These are phyloP conservation scores for Hypomyces rosellus DNA, from an alignment of 2,329 filamentous ascomycete species.

Conservation along the genomic window DNA sequence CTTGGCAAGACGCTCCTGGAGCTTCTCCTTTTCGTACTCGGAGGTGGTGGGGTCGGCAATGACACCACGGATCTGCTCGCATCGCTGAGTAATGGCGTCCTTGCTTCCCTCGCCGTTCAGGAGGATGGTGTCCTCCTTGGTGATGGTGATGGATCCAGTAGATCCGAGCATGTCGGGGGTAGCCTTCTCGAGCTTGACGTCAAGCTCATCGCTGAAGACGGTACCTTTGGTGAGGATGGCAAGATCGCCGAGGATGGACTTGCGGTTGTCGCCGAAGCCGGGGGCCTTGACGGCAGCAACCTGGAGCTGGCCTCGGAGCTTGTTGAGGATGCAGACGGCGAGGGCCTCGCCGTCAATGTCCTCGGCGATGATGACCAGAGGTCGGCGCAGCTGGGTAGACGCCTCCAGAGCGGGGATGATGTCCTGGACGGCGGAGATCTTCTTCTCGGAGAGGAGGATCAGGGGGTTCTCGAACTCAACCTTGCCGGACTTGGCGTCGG, in stretches of 20 bases:
- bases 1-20: slow-evolving; percentile 98
- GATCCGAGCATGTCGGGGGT: slow-evolving; percentile 93
- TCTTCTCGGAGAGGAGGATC: slow-evolving; percentile 98
- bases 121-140: slow-evolving; percentile 99
- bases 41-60: slow-evolving; percentile 90
- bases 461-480: slow-evolving; percentile 99
- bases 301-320: slow-evolving; percentile 98
- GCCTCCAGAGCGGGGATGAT: slow-evolving; percentile 97
- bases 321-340: slow-evolving; percentile 98
- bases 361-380: slow-evolving; percentile 97
- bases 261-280: slow-evolving; percentile 99
- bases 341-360: slow-evolving; percentile 98
- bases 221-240: slow-evolving; percentile 93
- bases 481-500: slow-evolving; percentile 96
- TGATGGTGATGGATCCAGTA: slow-evolving; percentile 98
- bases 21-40: slow-evolving; percentile 99
- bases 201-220: slow-evolving; percentile 97
- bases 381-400: slow-evolving; percentile 89
- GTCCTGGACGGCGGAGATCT: slow-evolving; percentile 98
- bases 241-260: slow-evolving; percentile 97
- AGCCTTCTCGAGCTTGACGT: slow-evolving; percentile 98
- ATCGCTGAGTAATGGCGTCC: slow-evolving; percentile 87
- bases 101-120: slow-evolving; percentile 96
- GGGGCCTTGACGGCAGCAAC: slow-evolving; percentile 98
- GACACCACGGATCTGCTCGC: slow-evolving; percentile 98